Evolutionary conservation across 805 yeast species (phyloP).

Genomic region (Hanseniaspora thailandica): DNA sequence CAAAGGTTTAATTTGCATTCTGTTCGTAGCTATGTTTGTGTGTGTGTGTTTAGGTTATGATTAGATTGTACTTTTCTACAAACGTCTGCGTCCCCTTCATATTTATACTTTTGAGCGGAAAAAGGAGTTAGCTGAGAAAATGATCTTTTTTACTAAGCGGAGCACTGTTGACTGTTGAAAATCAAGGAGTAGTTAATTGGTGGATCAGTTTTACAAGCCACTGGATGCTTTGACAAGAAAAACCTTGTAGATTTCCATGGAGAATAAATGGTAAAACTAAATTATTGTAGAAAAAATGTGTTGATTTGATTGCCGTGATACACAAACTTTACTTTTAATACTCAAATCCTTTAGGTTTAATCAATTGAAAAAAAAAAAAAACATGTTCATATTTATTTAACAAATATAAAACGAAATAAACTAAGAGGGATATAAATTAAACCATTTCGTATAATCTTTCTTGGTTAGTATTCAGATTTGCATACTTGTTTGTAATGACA

Average conservation of each 20-base stretch:
- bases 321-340: too few relatives aligned
- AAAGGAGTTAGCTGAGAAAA: not conserved
- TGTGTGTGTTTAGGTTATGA: not conserved
- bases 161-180: not conserved
- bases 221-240: too few relatives aligned
- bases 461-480: not conserved
- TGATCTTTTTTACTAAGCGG: not conserved
- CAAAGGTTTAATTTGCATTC: constrained; percentile 70
- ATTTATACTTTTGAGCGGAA: not conserved
- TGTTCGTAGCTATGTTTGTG: constrained; percentile 16
- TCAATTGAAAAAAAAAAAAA: not conserved
- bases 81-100: constrained; percentile 52
- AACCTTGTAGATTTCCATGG: too few relatives aligned
- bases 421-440: not conserved
- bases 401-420: not conserved
- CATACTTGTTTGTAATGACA: not conserved
- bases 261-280: too few relatives aligned
- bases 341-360: too few relatives aligned
- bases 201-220: not conserved
- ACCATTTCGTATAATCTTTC: constrained; percentile 11
- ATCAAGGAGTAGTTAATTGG: not conserved
- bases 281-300: too few relatives aligned
- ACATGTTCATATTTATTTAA: not conserved
- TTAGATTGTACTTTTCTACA: not conserved
- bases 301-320: too few relatives aligned